These are phyloP conservation scores for Coriolopsis trogii DNA, from an alignment of 1,284 basidiomycete species.

Conservation along the genomic window DNA sequence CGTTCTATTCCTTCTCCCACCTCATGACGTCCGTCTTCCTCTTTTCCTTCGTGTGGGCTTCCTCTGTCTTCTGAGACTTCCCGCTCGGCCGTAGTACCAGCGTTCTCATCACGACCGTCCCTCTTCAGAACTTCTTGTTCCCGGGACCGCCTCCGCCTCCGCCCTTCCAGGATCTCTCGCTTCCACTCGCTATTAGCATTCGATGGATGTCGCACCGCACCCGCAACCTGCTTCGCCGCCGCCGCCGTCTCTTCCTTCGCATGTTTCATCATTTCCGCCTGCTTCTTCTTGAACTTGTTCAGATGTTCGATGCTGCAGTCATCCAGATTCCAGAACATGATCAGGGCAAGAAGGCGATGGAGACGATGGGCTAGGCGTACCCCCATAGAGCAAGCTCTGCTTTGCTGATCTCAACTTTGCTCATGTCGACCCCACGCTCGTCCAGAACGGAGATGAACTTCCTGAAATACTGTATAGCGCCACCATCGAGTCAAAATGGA, in stretches of 20 bases:
- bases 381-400: slow-evolving; percentile 61
- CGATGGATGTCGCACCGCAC: background rate
- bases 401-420: slow-evolving; percentile 61
- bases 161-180: slow-evolving; percentile 24
- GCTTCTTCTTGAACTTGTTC: slow-evolving; percentile 46
- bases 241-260: slow-evolving; percentile 33
- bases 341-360: too few species aligned
- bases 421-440: slow-evolving; percentile 63
- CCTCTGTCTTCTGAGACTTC: too few species aligned
- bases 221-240: slow-evolving; percentile 1
- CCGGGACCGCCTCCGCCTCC: background rate
- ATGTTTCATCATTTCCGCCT: slow-evolving; percentile 31
- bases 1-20: too few species aligned
- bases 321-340: background rate
- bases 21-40: too few species aligned
- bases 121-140: background rate
- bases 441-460: slow-evolving; percentile 61
- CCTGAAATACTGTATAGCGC: slow-evolving; percentile 56
- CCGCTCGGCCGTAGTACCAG: too few species aligned
- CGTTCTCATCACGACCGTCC: background rate
- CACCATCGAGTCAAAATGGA: background rate
- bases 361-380: slow-evolving; percentile 37
- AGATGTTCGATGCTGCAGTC: slow-evolving; percentile 49
- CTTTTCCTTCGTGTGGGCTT: too few species aligned
- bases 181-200: slow-evolving; percentile 1